Conservation (phyloP, 2,329 filamentous ascomycete genomes). For the Monilinia fructigena region DNA sequence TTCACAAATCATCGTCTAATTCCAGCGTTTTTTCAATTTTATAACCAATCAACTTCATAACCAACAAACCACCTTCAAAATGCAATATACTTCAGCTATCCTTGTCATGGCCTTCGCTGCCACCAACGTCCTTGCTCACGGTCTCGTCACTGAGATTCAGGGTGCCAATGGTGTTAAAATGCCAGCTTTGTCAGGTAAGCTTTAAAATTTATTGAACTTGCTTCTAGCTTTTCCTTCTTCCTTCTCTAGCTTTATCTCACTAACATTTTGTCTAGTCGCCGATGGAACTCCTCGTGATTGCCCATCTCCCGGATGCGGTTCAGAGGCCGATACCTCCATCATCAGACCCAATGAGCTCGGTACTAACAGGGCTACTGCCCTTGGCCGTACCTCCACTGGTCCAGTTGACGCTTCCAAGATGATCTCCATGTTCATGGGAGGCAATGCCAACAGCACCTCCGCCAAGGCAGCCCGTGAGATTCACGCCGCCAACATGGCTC, state of each 20-base stretch:
- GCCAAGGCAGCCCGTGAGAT: slow-evolving; percentile 68
- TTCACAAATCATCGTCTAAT: slow-evolving; percentile 22
- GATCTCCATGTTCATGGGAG: slow-evolving; percentile 60
- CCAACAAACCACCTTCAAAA: slow-evolving; percentile 41
- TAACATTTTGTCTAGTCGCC: slow-evolving; percentile 45
- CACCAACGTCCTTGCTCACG: slow-evolving; percentile 54
- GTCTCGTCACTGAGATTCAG: slow-evolving; percentile 54
- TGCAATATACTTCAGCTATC: slow-evolving; percentile 49
- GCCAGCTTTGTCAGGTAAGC: slow-evolving; percentile 56
- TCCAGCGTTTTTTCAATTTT: slow-evolving; percentile 1
- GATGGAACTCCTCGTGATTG: slow-evolving; percentile 70
- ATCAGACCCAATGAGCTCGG: slow-evolving; percentile 61
- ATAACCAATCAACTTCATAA: slow-evolving; percentile 17
- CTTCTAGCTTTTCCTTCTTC: neutral
- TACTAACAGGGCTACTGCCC: slow-evolving; percentile 53
- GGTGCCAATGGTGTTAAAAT: slow-evolving; percentile 63
- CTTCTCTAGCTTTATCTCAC: slow-evolving; percentile 29
- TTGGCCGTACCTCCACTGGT: slow-evolving; percentile 62
- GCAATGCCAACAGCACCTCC: slow-evolving; percentile 42
- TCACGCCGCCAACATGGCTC: slow-evolving; percentile 62
- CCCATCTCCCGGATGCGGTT: slow-evolving; percentile 57
- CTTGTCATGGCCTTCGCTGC: slow-evolving; percentile 47
- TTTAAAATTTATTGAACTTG: slow-evolving; percentile 7
- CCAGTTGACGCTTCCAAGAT: slow-evolving; percentile 57
- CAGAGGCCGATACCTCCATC: slow-evolving; percentile 70